phyloP scores from a whole-genome alignment of 1,139 yeast species.

The Suhomyces bolitotheri region DNA sequence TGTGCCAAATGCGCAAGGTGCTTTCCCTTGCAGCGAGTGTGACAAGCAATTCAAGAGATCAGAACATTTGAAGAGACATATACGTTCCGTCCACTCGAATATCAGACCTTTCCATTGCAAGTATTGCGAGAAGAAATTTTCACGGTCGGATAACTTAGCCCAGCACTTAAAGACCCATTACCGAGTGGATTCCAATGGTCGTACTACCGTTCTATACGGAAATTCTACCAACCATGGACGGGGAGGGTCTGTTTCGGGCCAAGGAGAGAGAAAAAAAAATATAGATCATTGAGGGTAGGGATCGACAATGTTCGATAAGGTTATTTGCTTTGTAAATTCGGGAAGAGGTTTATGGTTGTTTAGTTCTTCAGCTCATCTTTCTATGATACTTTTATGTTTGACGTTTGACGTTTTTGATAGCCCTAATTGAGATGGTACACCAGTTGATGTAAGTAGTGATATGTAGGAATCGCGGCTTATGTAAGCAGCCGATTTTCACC shows the following conservation, averaged over 20 bases:
- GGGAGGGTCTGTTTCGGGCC: slow-evolving; percentile 11
- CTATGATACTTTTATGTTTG: not conserved
- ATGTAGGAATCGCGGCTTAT: slow-evolving; percentile 5
- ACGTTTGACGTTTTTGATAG: too few species aligned
- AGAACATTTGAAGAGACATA: slow-evolving; percentile 51
- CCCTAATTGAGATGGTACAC: too few species aligned
- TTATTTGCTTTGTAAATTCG: not conserved
- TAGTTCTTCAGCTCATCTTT: slow-evolving; percentile 4
- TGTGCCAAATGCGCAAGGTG: slow-evolving; percentile 17
- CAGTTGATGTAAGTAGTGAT: slow-evolving; percentile 2
- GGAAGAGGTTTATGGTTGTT: slow-evolving; percentile 2
- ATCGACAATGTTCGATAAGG: too few species aligned
- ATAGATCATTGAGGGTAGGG: slow-evolving; percentile 1
- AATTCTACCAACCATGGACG: slow-evolving; percentile 35
- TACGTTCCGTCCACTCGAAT: slow-evolving; percentile 50
- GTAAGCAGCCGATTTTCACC: slow-evolving; percentile 9
- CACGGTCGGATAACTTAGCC: slow-evolving; percentile 49
- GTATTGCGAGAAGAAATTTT: slow-evolving; percentile 50
- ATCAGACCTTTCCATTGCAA: slow-evolving; percentile 51
- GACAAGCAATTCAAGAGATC: slow-evolving; percentile 48
- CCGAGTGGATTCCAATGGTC: slow-evolving; percentile 34
- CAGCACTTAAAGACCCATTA: slow-evolving; percentile 51
- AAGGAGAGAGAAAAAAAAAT: slow-evolving; percentile 18
- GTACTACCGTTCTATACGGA: slow-evolving; percentile 40
- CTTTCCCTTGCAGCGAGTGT: slow-evolving; percentile 50